Percentiles rank a stretch among this genome's conserved stretches.
phyloP scores from a whole-genome alignment of 2,329 filamentous ascomycete genomes.

The Arachnopeziza araneosa region DNA sequence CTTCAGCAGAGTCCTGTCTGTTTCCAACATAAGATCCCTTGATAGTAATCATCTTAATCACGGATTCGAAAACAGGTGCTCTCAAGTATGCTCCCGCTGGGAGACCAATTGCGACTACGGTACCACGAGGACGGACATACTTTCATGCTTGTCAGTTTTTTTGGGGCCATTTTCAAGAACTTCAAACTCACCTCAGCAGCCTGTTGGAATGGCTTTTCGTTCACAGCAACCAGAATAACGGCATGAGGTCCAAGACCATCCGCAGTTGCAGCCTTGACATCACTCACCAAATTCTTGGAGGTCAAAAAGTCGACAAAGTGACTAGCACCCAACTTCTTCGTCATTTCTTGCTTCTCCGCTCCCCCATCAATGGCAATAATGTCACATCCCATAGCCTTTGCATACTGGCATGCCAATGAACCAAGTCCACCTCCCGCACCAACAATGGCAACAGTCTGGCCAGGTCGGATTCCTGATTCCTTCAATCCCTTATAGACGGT shows the following conservation, averaged over 20 bases:
- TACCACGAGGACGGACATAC: constrained; percentile 79
- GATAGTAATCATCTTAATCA: constrained; percentile 86
- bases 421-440: constrained; percentile 83
- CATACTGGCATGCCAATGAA: constrained; percentile 77
- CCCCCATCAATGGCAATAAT: constrained; percentile 79
- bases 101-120: constrained; percentile 83
- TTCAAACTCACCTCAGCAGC: constrained; percentile 49
- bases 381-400: constrained; percentile 81
- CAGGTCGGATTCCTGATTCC: constrained; percentile 68
- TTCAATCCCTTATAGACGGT: constrained; percentile 91
- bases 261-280: constrained; percentile 74
- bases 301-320: constrained; percentile 76
- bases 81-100: constrained; percentile 73
- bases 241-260: constrained; percentile 84
- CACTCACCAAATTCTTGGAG: constrained; percentile 71
- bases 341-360: constrained; percentile 71
- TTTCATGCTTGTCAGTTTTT: constrained; percentile 28
- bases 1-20: constrained; percentile 80
- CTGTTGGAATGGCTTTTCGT: constrained; percentile 93
- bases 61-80: constrained; percentile 84
- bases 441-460: constrained; percentile 76
- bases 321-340: constrained; percentile 62
- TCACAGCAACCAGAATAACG: constrained; percentile 78
- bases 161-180: not conserved
- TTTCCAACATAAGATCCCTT: constrained; percentile 93